These are phyloP conservation scores for Penicillium oxalicum DNA, from an alignment of 2,329 filamentous ascomycete species.

Conservation along the genomic window DNA sequence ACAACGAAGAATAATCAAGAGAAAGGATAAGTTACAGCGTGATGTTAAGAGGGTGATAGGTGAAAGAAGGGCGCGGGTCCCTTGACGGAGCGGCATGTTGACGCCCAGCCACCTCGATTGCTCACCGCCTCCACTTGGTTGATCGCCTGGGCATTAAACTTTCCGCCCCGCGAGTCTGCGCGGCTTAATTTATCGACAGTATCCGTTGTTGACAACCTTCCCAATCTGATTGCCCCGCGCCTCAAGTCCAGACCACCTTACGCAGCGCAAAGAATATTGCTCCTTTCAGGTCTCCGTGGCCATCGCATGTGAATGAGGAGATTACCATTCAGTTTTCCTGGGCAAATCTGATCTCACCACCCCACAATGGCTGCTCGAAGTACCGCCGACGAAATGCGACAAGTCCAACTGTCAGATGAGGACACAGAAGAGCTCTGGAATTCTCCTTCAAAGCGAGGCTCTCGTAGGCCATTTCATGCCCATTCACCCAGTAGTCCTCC, in stretches of 20 bases:
- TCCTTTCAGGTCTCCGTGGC: too few relatives aligned
- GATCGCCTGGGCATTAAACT: constrained; percentile 11
- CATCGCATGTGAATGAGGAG: too few relatives aligned
- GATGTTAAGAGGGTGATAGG: constrained; percentile 3
- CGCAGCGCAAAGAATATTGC: too few relatives aligned
- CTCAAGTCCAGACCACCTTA: not conserved
- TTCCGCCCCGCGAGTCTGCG: constrained; percentile 7
- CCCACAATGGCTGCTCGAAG: constrained; percentile 29
- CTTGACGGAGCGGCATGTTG: constrained; percentile 15
- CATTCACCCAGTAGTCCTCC: constrained; percentile 31
- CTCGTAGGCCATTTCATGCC: constrained; percentile 27
- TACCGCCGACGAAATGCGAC: constrained; percentile 46
- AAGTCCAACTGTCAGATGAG: constrained; percentile 50
- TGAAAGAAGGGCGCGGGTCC: constrained; percentile 16
- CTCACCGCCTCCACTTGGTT: constrained; percentile 13
- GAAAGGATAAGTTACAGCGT: constrained; percentile 4
- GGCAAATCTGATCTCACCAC: too few relatives aligned
- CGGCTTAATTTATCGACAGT: constrained; percentile 3
- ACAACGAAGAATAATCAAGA: not conserved
- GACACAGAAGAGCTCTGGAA: constrained; percentile 54
- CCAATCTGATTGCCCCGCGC: constrained; percentile 7
- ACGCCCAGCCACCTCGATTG: constrained; percentile 18
- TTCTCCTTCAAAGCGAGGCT: constrained; percentile 45
- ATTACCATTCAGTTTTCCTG: too few relatives aligned
- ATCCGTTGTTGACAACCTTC: constrained; percentile 14